A percentile compares a stretch with the other conserved stretches of the same genome.
Evolutionary conservation across 352 stramenopile genomes (phyloP).

Genomic region (Phytopythium kandeliae): DNA sequence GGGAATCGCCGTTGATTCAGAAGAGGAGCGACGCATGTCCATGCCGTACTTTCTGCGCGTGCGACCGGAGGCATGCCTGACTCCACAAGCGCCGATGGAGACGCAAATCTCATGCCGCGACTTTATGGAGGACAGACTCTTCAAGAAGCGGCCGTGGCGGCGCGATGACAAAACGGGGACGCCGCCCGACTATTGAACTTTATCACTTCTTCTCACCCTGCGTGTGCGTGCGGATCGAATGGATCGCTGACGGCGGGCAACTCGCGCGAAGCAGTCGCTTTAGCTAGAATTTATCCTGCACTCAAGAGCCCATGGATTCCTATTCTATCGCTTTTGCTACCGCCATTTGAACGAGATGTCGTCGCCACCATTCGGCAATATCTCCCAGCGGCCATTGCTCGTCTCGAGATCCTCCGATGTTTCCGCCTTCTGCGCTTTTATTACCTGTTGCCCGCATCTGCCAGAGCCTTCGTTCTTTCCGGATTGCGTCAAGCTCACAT

Average conservation of each 20-base stretch:
- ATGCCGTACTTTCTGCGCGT: conserved; percentile 82
- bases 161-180: conserved; percentile 30
- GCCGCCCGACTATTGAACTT: conserved; percentile 53
- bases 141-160: conserved; percentile 76
- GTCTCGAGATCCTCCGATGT: conserved; percentile 1
- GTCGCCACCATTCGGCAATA: conserved; percentile 57
- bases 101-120: conserved; percentile 62
- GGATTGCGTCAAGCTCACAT: conserved; percentile 5
- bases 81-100: conserved; percentile 27
- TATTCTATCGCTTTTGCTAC: background rate
- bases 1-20: conserved; percentile 48
- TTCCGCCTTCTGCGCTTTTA: conserved; percentile 4
- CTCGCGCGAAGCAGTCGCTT: too few species aligned
- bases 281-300: background rate
- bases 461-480: conserved; percentile 16
- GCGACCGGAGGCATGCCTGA: conserved; percentile 48
- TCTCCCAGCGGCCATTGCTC: conserved; percentile 20
- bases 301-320: background rate
- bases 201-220: too few species aligned
- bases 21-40: conserved; percentile 70
- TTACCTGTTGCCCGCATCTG: conserved; percentile 6
- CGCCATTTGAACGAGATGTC: conserved; percentile 1
- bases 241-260: too few species aligned
- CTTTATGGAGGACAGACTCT: conserved; percentile 81
- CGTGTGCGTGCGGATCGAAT: too few species aligned